Conservation (phyloP, 768 basidiomycete species). For the Lanmaoa pseudosensibilis region DNA sequence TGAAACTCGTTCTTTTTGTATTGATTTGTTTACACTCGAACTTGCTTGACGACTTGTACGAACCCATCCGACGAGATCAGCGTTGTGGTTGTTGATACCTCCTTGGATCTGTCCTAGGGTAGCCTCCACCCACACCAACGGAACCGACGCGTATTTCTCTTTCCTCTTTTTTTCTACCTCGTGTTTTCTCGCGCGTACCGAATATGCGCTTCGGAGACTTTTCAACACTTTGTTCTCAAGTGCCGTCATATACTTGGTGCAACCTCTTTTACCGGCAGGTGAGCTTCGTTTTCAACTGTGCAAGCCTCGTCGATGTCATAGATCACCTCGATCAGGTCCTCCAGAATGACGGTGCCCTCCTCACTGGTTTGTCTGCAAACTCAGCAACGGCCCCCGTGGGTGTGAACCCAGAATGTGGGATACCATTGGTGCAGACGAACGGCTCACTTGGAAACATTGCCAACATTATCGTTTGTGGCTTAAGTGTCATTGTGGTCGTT, state of each 20-base stretch:
- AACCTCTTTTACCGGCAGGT: conserved; percentile 94
- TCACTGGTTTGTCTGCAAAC: conserved; percentile 44
- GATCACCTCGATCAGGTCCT: conserved; percentile 42
- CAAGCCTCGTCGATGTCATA: conserved; percentile 4
- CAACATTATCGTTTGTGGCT: conserved; percentile 78
- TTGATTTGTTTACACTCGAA: conserved; percentile 35
- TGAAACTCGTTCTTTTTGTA: conserved; percentile 25
- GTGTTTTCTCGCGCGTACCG: background rate
- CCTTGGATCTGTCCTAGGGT: conserved; percentile 13
- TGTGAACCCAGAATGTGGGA: conserved; percentile 78
- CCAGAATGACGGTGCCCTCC: conserved; percentile 32
- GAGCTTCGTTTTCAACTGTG: conserved; percentile 21
- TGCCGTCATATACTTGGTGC: conserved; percentile 87
- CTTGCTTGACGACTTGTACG: conserved; percentile 29
- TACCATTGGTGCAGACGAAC: conserved; percentile 56
- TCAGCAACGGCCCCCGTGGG: conserved; percentile 70
- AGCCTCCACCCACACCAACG: conserved; percentile 9
- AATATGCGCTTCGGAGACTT: conserved; percentile 75
- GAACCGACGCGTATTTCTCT: conserved; percentile 6
- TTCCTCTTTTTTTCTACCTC: background rate
- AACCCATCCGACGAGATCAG: conserved; percentile 23
- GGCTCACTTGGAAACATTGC: conserved; percentile 80
- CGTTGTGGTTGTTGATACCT: conserved; percentile 19
- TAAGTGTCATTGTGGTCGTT: conserved; percentile 63
- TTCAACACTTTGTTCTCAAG: conserved; percentile 59